Base-by-base conservation (phyloP, 106 monocot species). In the Acanthochlamys bracteata region DNA sequence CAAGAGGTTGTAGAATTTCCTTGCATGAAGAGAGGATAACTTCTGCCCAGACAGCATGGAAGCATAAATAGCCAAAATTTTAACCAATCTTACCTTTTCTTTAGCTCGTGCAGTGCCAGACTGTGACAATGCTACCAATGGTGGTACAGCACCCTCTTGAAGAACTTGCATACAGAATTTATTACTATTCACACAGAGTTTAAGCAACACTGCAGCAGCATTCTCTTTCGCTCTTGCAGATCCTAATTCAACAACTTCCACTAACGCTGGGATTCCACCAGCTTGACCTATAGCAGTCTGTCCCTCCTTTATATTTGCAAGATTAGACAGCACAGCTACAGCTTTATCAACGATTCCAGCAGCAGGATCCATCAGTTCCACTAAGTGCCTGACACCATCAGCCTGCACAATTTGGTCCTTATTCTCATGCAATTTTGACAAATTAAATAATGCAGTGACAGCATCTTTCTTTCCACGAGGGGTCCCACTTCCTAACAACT, bases 281-380 rank as follows among this genome's bases (percentile, higher is more conserved):
- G 80, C 82, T 46, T 77, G 84, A 25, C 85, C 96, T 61, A 96
- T 91, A 20, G 80, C 82, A 59, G 7, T 74, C 42, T 88, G 73
- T 24, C 96, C 96, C 58, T 91, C 96, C 11, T 70, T 82, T 68
- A 85, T 83, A 20, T 87, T 96, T 0, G 91, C 73, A 65, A 96
- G 88, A 60, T 88, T 96, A 60, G 96, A 77, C 72, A 96, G 69
- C 65, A 88, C 96, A 42, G 88, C 91, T 25, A 96, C 91, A 42
- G 96, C 96, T 63, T 88, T 96, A 55, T 96, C 96, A 57, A 96
- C 91, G 90, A 96, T 96, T 42, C 96, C 96, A 67, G 82, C 87
- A 14, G 90, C 87, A 39, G 96, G 96, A 59, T 96, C 91, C 96
- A 96, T 91, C 66, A 96, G 69, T 24, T 91, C 96, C 20, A 88